Conservation (phyloP, 371 early-diverging fungal species). For the Conidiobolus incongruus region DNA sequence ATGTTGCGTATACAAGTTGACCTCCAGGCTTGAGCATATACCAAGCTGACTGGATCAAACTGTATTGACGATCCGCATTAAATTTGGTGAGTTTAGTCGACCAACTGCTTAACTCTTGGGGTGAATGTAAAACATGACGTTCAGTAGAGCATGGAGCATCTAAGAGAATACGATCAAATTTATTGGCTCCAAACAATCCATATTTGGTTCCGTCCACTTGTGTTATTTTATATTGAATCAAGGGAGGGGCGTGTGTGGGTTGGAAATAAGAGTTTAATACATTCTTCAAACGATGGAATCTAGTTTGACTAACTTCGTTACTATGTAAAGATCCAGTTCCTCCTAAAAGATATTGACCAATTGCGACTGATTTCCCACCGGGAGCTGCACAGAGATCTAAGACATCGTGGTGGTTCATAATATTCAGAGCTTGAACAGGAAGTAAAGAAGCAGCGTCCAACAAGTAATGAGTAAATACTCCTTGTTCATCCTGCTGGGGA, state of each 20-base stretch:
- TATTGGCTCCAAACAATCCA: slow-evolving; percentile 14
- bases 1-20: slow-evolving; percentile 43
- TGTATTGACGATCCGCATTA: slow-evolving; percentile 24
- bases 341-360: slow-evolving; percentile 1
- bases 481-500: slow-evolving; percentile 13
- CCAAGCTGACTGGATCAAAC: slow-evolving; percentile 28
- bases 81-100: slow-evolving; percentile 20
- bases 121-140: slow-evolving; percentile 29
- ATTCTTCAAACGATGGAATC: background rate
- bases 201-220: slow-evolving; percentile 27
- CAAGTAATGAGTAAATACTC: slow-evolving; percentile 21
- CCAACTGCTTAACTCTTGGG: slow-evolving; percentile 24
- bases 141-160: slow-evolving; percentile 72
- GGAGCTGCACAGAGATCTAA: slow-evolving; percentile 43
- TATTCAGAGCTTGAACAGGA: slow-evolving; percentile 21
- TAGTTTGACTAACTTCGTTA: background rate
- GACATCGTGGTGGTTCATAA: slow-evolving; percentile 24
- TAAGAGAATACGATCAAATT: slow-evolving; percentile 35
- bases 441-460: slow-evolving; percentile 47
- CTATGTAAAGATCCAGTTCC: background rate
- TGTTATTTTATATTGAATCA: slow-evolving; percentile 11
- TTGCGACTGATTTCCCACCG: slow-evolving; percentile 32
- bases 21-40: slow-evolving; percentile 31
- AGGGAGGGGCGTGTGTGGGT: background rate
- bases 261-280: background rate